Conservation (phyloP, 306 rosid species). For the Herpetospermum pedunculosum region DNA sequence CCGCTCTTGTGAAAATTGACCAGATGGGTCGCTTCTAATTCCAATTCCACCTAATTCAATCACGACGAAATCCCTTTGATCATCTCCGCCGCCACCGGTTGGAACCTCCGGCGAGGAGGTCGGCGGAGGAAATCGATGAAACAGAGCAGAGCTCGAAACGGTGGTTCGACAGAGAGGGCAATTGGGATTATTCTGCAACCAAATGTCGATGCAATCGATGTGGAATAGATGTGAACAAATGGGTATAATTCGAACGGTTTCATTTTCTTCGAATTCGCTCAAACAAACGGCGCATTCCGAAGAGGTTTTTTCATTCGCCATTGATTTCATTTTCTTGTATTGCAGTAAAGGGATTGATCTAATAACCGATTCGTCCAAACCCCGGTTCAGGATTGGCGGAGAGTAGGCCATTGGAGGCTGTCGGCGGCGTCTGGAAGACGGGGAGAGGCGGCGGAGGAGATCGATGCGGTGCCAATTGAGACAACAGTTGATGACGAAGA, state of each 20-base stretch:
- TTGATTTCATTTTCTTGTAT: constrained; percentile 31
- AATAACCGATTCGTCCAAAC: constrained; percentile 69
- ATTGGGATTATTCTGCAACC: constrained; percentile 87
- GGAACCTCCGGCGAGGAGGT: constrained; percentile 30
- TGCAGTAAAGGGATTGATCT: constrained; percentile 65
- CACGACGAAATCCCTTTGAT: constrained; percentile 50
- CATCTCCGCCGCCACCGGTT: constrained; percentile 26
- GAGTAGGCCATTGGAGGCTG: constrained; percentile 24
- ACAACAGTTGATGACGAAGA: constrained; percentile 95
- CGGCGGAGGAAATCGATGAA: constrained; percentile 29
- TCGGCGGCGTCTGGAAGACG: constrained; percentile 27
- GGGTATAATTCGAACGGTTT: constrained; percentile 74
- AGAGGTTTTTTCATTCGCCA: neutral
- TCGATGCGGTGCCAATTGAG: constrained; percentile 93
- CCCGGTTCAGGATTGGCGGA: constrained; percentile 30
- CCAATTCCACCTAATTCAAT: constrained; percentile 58
- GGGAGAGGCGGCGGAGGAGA: constrained; percentile 57
- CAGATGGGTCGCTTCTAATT: constrained; percentile 1
- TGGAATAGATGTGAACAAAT: constrained; percentile 76
- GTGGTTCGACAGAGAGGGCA: constrained; percentile 90
- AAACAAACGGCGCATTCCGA: constrained; percentile 84
- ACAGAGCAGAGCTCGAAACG: constrained; percentile 30
- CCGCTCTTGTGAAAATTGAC: constrained; percentile 18
- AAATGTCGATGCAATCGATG: constrained; percentile 86
- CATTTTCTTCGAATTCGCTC: constrained; percentile 62